Evolutionary conservation across 805 yeast genomes (phyloP), one percentile per base, ranked within the genome.

Genomic region (Ogataea thermomethanolica): DNA sequence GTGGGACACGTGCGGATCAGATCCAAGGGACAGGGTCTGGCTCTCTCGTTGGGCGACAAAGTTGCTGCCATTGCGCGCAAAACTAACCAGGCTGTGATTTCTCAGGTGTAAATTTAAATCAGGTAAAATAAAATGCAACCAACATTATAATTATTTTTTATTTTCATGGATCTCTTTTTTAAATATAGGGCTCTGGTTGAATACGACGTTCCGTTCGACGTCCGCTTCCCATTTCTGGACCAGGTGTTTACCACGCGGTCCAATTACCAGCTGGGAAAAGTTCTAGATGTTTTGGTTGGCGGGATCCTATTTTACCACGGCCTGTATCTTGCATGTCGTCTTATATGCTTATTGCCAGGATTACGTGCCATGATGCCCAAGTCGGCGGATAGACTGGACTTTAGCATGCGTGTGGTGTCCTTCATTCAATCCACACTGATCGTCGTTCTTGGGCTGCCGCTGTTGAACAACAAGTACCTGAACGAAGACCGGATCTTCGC

Each of bases 21-120:
- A 67, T 84, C 97, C 12, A 90, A 91, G 76, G 96, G 97, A 15
- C 98, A 95, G 71, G 99, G 99, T 5, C 74, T 95, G 50, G 99
- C 99, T 7, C 70, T 95, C 48, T 82, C 95, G 2, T 71, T 95
- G 53, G 99, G 99, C 48, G 98, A 93, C 57, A 78, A 89, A 55
- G 93, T 91, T 39, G 95, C 96, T 38, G 72, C 86, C 39, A 78
- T 88, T 61, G 84, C 91, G 33, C 77, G 84, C 46, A 73, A 74
- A 58, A 65, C 69, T 35, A 71, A 69, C 43, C 67, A 65, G 41
- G 61, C 69, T 22, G 48, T 38, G 9, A 47, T 59, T 27, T 27
- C 48, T 3, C 51, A 49, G 39, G 64, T 59, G 31, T 59, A 43
- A 39, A 17, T 13, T 17, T 14, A 31, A 33, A 33, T 23, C 22